These are phyloP conservation scores for Dothideomycetes sp. DNA, from an alignment of 2,329 filamentous ascomycete species.

Conservation along the genomic window DNA sequence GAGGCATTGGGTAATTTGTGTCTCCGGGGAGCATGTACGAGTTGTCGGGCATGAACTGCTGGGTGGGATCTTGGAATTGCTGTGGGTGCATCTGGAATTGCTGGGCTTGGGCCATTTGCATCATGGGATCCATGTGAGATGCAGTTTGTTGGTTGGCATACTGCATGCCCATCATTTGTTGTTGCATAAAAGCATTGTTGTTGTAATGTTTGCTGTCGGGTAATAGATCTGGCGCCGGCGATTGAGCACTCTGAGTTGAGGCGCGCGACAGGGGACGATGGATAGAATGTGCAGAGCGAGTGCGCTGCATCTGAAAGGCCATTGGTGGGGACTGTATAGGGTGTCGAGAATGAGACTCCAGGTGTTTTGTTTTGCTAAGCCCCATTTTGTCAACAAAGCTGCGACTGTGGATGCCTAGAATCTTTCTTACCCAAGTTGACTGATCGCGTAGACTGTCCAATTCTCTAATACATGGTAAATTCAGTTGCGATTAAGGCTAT, in stretches of 20 bases:
- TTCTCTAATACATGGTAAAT: neutral
- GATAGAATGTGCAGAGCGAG: slow-evolving; percentile 10
- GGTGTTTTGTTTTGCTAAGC: slow-evolving; percentile 21
- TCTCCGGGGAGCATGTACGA: slow-evolving; percentile 6
- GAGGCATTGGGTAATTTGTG: slow-evolving; percentile 4
- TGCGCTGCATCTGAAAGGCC: slow-evolving; percentile 11
- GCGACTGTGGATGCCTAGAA: neutral
- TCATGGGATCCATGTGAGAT: slow-evolving; percentile 11
- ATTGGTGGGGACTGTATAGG: slow-evolving; percentile 1
- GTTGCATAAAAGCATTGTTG: slow-evolving; percentile 9
- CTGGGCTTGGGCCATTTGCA: slow-evolving; percentile 10
- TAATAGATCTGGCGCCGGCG: slow-evolving; percentile 11
- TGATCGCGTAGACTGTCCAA: neutral
- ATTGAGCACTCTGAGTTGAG: slow-evolving; percentile 11
- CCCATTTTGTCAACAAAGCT: neutral
- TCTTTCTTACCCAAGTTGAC: neutral
- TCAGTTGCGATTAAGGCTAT: neutral
- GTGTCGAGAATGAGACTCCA: slow-evolving; percentile 53
- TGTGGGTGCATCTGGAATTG: slow-evolving; percentile 8
- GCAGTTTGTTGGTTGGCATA: slow-evolving; percentile 9
- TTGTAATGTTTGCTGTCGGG: slow-evolving; percentile 8
- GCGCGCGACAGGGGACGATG: slow-evolving; percentile 11
- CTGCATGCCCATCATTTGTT: slow-evolving; percentile 7
- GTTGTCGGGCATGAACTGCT: slow-evolving; percentile 7
- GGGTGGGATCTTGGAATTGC: slow-evolving; percentile 5